A percentile compares a stretch with the other conserved stretches of the same genome.
phyloP scores from a whole-genome alignment of 2,329 filamentous ascomycete genomes.

The Leptographium galeiforme region DNA sequence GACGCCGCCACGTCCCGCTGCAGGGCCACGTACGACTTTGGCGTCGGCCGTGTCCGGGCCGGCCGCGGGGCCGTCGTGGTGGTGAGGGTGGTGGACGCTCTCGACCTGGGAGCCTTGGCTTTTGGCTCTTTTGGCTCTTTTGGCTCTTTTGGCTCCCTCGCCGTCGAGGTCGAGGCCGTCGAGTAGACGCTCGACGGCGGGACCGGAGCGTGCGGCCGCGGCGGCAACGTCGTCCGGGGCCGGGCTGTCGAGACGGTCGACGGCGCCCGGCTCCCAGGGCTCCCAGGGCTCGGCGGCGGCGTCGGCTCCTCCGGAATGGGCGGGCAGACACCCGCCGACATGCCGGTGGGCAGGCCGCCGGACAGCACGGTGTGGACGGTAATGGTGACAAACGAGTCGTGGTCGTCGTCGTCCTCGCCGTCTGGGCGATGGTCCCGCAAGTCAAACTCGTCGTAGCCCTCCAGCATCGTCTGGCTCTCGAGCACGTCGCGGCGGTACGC shows the following conservation, averaged over 20 bases:
- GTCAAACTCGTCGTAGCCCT: background rate
- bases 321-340: too few species aligned
- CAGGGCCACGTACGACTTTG: slow-evolving; percentile 5
- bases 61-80: background rate
- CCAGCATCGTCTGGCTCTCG: background rate
- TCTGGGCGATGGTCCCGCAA: background rate
- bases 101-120: background rate
- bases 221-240: background rate
- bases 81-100: background rate
- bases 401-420: background rate
- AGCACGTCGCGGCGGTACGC: slow-evolving; percentile 5
- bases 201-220: background rate
- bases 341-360: background rate
- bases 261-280: too few species aligned
- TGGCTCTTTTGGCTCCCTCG: too few species aligned
- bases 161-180: too few species aligned
- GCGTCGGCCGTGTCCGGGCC: background rate
- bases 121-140: too few species aligned
- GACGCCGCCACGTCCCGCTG: background rate
- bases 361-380: slow-evolving; percentile 2
- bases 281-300: too few species aligned
- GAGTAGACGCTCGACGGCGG: slow-evolving; percentile 4
- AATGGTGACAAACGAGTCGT: slow-evolving; percentile 1
- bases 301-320: background rate
- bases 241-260: background rate